Base-by-base conservation (phyloP, 2,329 filamentous ascomycete genomes). In the Pseudogymnoascus sp. region DNA sequence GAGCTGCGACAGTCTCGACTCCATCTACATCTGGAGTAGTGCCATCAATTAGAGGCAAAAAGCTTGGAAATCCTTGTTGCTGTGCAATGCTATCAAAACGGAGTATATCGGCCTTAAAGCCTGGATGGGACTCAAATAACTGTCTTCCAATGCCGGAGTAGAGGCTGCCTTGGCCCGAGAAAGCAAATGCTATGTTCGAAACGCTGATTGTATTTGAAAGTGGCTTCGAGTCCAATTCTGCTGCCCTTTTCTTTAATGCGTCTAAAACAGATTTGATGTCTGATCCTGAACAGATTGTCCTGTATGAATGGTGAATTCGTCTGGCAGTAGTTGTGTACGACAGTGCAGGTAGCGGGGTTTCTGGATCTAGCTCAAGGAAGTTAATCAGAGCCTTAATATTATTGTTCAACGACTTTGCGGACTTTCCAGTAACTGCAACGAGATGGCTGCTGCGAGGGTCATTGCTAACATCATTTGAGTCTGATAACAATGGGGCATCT, bases 241-340 rank as follows among this genome's bases (percentile, higher is more conserved):
- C 0, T 66, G 59, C 1, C 18, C 74, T 68, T 30, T 18, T 30
- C 45, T 48, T 23, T 15, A 52, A 33, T 18, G 26, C n/a, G 19
- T 52, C 26, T 19, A 9, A 30, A 15, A 52, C n/a, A 19, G 5
- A 33, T 52, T 52, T 39, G 6, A 77, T 59, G 57, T 72, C 71
- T 3, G 69, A 68, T 0, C 73, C 77, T 3, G 74, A 68, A 48
- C 79, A 74, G 37, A 75, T 77, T 68, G 81, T 73, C 9, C 81
- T 77, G 72, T 78, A 79, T 64, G 76, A 73, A 69, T 83, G 78
- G 64, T 85, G 83, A 7, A 81, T 78, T 56, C 79, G 79, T 10
- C 84, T 78, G 3, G 60, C 58, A 15, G 61, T 63, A 2, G 61
- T 64, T 30, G 64, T 65, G 23, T 64, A 65, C 3, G 64, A 61